phyloP scores from a whole-genome alignment of 345 rosid genomes.

The Pelargonium nanum region DNA sequence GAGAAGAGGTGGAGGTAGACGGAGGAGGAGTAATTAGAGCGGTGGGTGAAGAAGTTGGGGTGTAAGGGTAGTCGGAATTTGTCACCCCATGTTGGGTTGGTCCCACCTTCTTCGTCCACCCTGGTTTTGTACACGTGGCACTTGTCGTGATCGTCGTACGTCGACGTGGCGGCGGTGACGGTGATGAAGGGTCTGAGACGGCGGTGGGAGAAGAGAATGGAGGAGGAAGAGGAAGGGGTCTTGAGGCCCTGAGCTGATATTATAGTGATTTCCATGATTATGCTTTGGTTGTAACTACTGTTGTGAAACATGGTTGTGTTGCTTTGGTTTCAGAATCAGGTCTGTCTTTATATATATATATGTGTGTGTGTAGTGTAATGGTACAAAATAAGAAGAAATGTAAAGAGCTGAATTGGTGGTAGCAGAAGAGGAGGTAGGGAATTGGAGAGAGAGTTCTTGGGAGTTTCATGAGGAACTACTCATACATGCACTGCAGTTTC shows the following conservation, averaged over 20 bases:
- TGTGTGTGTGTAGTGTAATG: no score
- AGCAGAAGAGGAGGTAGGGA: no score
- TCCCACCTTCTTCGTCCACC: conserved; percentile 30
- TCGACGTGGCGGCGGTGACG: conserved; percentile 12
- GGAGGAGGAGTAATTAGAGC: conserved; percentile 16
- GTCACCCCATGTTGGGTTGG: conserved; percentile 42
- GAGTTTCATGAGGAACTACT: no score
- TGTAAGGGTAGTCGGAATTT: conserved; percentile 27
- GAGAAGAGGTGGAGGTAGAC: conserved; percentile 21
- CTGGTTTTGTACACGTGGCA: conserved; percentile 13
- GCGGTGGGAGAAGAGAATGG: conserved; percentile 11
- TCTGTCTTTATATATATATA: no score
- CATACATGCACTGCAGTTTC: no score
- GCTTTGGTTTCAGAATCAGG: no score
- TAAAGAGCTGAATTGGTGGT: no score
- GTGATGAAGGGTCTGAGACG: conserved; percentile 28
- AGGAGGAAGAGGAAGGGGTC: conserved; percentile 13
- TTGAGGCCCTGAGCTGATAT: conserved; percentile 36
- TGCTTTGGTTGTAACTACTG: no score
- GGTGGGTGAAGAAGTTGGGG: conserved; percentile 18
- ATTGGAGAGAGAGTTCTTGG: no score
- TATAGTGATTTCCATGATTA: conserved; percentile 28
- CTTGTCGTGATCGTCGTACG: background rate
- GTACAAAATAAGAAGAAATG: no score
- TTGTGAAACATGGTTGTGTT: no score